A percentile compares a stretch with the other conserved stretches of the same genome.
These are phyloP conservation scores for Pisolithus orientalis DNA, from an alignment of 768 basidiomycete genomes.

Conservation along the genomic window DNA sequence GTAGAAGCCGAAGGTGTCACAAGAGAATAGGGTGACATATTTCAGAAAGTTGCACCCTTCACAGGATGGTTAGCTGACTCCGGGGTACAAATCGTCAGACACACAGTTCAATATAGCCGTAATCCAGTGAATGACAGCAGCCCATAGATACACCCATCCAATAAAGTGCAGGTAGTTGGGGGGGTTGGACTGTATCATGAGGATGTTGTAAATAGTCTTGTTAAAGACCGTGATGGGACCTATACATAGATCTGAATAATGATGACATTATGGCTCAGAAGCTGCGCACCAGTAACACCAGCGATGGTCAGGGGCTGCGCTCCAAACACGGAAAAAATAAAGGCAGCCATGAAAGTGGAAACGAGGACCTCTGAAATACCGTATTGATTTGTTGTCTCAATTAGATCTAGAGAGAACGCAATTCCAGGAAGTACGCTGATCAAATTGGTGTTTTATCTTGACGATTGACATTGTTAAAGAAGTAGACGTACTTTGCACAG, in stretches of 20 bases:
- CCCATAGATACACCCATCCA: slow-evolving; percentile 92
- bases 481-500: slow-evolving; percentile 63
- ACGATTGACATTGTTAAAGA: background rate
- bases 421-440: slow-evolving; percentile 79
- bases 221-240: slow-evolving; percentile 93
- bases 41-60: slow-evolving; percentile 76
- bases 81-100: slow-evolving; percentile 9
- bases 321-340: slow-evolving; percentile 80
- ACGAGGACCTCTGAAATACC: slow-evolving; percentile 84
- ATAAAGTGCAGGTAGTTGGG: slow-evolving; percentile 82
- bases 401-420: slow-evolving; percentile 87
- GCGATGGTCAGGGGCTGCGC: slow-evolving; percentile 90
- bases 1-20: slow-evolving; percentile 91
- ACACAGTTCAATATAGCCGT: slow-evolving; percentile 74
- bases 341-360: slow-evolving; percentile 84
- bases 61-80: background rate
- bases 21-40: slow-evolving; percentile 87
- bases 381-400: slow-evolving; percentile 86
- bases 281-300: slow-evolving; percentile 69
- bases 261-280: background rate
- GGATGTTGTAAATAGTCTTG: slow-evolving; percentile 80
- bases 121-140: slow-evolving; percentile 78
- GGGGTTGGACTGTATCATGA: slow-evolving; percentile 47
- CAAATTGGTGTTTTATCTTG: background rate
- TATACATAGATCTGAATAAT: slow-evolving; percentile 17